Evolutionary conservation across 306 rosid species (phyloP), one percentile per base, ranked within the genome.

Genomic region (Ziziphus jujuba): DNA sequence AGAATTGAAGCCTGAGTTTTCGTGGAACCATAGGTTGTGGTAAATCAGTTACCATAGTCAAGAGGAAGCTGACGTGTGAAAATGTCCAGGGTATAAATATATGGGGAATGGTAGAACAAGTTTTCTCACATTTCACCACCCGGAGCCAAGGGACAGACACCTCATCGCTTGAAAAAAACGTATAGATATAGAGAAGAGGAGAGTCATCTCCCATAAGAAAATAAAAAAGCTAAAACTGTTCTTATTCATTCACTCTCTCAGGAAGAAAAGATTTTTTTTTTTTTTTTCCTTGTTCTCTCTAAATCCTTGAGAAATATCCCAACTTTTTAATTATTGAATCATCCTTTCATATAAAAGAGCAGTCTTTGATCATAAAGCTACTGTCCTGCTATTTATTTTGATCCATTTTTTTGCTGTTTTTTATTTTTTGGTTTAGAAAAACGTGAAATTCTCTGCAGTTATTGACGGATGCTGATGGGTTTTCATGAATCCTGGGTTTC

Each of bases 391-490:
- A 22, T 68, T 24, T 71, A 56, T 36, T 81, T 82, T 81, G 74
- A 85, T 84, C 87, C 73, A 56, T 65, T 68, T 24, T 67, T 69
- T 62, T 25, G 21, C 59, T 24, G 20, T 60, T 67, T 67, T 75
- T 45, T 28, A 70, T 64, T 78, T 53, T 67, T 75, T 45, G 34
- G 72, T 64, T 78, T 53, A 38, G 69, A 71, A 57, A 53, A 59
- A 51, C 52, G 61, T 59, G 75, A 79, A 67, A 82, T 63, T 70
- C 22, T 38, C 5, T 63, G 72, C 74, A 63, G 69, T 83, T 76
- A 67, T 73, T 74, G 74, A 71, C 65, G 66, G 88, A 84, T 84
- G 88, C 88, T 60, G 86, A 73, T 85, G 76, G 84, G 63, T 71
- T 79, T 77, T 87, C 76, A 74, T 70, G 79, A 82, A 76, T 80